Conservation (phyloP, 768 basidiomycete species). For the Calvatia gigantea region DNA sequence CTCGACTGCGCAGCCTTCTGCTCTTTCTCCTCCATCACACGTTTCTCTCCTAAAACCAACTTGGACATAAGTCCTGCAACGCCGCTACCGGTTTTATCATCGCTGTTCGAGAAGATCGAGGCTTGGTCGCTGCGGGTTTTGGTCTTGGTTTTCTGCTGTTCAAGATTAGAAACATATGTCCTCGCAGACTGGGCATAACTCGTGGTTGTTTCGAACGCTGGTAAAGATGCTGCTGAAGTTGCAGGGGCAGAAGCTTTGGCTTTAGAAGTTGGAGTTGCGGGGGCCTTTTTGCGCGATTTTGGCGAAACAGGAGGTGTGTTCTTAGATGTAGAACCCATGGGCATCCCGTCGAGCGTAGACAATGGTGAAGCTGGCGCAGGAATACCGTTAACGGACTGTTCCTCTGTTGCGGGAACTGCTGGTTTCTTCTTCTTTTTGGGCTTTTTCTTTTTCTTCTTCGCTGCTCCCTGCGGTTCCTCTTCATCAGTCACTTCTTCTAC, state of each 20-base stretch:
- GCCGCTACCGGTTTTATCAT: constrained; percentile 37
- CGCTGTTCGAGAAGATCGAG: constrained; percentile 42
- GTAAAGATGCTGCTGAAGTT: constrained; percentile 31
- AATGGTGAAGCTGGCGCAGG: constrained; percentile 19
- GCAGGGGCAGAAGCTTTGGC: constrained; percentile 20
- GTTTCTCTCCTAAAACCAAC: constrained; percentile 34
- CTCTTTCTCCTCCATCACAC: constrained; percentile 26
- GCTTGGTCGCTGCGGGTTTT: constrained; percentile 67
- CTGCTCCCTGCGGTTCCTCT: constrained; percentile 34
- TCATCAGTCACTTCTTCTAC: constrained; percentile 77
- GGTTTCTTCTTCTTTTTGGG: constrained; percentile 77
- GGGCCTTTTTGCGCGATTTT: constrained; percentile 17
- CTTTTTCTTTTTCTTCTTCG: constrained; percentile 66
- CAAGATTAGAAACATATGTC: constrained; percentile 56
- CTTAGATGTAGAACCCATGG: constrained; percentile 13
- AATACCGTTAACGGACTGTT: constrained; percentile 17
- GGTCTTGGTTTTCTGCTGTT: constrained; percentile 56
- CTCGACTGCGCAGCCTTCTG: constrained; percentile 44
- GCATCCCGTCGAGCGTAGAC: no score
- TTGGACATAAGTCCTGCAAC: constrained; percentile 46
- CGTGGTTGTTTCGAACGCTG: constrained; percentile 38
- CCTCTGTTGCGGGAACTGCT: constrained; percentile 29
- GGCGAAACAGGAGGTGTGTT: constrained; percentile 2
- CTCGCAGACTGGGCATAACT: constrained; percentile 64
- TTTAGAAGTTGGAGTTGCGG: constrained; percentile 13